Evolutionary conservation across 2,329 filamentous ascomycete species (phyloP).

Genomic region (Beauveria sp.): DNA sequence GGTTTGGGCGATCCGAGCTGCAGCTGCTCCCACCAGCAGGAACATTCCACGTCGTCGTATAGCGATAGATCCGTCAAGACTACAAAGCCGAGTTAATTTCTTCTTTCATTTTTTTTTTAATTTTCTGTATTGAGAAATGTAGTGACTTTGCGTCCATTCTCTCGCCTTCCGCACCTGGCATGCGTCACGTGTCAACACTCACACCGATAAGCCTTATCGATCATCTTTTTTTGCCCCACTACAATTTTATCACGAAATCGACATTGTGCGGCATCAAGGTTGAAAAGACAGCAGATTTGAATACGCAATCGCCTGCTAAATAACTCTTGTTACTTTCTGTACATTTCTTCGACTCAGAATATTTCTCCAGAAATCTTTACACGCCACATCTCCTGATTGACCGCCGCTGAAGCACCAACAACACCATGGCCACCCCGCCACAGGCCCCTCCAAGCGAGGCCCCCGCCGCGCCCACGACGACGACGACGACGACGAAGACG

Average conservation of each 20-base stretch:
- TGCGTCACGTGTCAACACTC: conserved; percentile 3
- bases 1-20: too few species aligned
- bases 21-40: too few species aligned
- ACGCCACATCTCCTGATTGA: too few species aligned
- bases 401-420: not conserved
- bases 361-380: rapidly evolving
- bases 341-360: too few species aligned
- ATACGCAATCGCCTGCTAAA: not conserved
- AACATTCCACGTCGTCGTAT: too few species aligned
- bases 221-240: conserved; percentile 9
- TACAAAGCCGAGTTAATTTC: too few species aligned
- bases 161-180: not conserved
- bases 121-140: not conserved
- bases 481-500: conserved; percentile 6
- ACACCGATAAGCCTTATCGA: conserved; percentile 5
- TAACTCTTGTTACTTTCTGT: not conserved
- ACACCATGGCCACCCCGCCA: conserved; percentile 10
- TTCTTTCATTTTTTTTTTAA: not conserved
- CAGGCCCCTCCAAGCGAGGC: conserved; percentile 4
- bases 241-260: not conserved
- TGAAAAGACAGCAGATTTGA: not conserved
- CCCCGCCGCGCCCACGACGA: not conserved
- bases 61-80: too few species aligned
- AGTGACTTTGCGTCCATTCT: too few species aligned
- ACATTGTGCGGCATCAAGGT: conserved; percentile 7